Evolutionary conservation across 257 asterid genomes (phyloP), one percentile per base, ranked within the genome.

Genomic region (Gardenia jasminoides): DNA sequence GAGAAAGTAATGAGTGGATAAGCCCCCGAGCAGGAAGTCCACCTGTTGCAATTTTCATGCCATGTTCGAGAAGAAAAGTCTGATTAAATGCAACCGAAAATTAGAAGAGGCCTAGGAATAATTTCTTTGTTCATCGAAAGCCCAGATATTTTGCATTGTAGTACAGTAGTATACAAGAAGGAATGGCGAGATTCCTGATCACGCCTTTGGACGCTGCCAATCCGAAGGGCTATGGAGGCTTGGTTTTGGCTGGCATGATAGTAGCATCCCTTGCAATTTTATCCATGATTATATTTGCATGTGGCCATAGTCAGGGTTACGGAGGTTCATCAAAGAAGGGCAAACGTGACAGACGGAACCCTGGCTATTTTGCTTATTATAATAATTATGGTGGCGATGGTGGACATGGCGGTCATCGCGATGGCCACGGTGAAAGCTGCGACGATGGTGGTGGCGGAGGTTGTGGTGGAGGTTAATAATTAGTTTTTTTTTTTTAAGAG

Each of bases 171-270:
- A 47, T 13, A 47, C 30, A 70, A 0, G 56, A n/a, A 19, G 36
- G 30, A 80, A 80, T 73, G 68, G 36, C 54, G n/a, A 80, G 83
- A 43, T 74, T 74, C 30, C 41, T 74, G 61, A 5, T 65, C 67
- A 2, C 41, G 41, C 67, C 71, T 68, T 78, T 41, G 10, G 58
- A 33, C 30, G 62, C 16, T 47, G 12, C 22, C 20, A 31, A 47
- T 70, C 43, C 22, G 11, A 15, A 41, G 3, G 17, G 43, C 26
- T 30, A 9, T 71, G 73, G 6, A 44, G 43, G n/a, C 56, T 1
- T 61, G 28, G 72, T 62, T 7, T 22, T 72, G 65, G 54, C 46
- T 48, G 2, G 16, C 59, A 41, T 46, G 43, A 19, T 61, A 10
- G 6, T 79, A 12, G 22, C 47, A n/a, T 44, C 64, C 24, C 19